A percentile compares a stretch with the other conserved stretches of the same genome.
These are phyloP conservation scores for Zasmidium citrigriseum DNA, from an alignment of 2,329 filamentous ascomycete species.

Conservation along the genomic window DNA sequence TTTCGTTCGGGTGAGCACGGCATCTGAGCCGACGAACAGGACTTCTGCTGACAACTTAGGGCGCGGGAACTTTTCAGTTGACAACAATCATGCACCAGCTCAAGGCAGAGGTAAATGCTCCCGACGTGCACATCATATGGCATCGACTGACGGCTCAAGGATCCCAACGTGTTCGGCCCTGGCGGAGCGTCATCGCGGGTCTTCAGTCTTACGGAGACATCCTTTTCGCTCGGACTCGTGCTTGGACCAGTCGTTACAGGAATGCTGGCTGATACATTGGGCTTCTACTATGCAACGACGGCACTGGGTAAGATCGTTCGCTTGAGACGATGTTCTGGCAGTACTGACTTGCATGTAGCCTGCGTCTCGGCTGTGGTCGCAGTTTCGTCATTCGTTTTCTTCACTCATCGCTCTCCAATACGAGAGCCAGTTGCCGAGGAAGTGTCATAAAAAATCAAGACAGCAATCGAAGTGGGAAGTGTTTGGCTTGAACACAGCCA, in stretches of 20 bases:
- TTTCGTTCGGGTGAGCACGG: conserved; percentile 5
- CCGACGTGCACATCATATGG: no score
- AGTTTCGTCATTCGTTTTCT: conserved; percentile 17
- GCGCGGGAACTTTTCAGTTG: conserved; percentile 22
- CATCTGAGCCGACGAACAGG: no score
- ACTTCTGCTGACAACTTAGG: no score
- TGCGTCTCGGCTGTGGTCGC: conserved; percentile 6
- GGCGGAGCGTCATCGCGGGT: conserved; percentile 17
- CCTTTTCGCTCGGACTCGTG: conserved; percentile 18
- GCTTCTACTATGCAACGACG: conserved; percentile 18
- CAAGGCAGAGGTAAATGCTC: no score
- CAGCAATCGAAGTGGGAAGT: background rate
- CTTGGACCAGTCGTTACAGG: conserved; percentile 21
- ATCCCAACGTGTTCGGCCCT: conserved; percentile 20
- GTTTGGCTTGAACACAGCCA: no score
- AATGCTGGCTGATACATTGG: conserved; percentile 14
- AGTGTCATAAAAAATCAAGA: background rate
- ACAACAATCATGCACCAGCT: conserved; percentile 17
- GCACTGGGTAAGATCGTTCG: conserved; percentile 13
- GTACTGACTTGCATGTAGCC: conserved; percentile 1
- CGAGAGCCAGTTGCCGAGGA: conserved; percentile 2
- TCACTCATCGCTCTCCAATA: conserved; percentile 15
- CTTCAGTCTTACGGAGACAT: conserved; percentile 22
- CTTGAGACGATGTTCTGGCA: background rate
- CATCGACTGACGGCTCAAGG: no score